Evolutionary conservation across 306 rosid species (phyloP), one percentile per base, ranked within the genome.

Genomic region (Malus asiatica): DNA sequence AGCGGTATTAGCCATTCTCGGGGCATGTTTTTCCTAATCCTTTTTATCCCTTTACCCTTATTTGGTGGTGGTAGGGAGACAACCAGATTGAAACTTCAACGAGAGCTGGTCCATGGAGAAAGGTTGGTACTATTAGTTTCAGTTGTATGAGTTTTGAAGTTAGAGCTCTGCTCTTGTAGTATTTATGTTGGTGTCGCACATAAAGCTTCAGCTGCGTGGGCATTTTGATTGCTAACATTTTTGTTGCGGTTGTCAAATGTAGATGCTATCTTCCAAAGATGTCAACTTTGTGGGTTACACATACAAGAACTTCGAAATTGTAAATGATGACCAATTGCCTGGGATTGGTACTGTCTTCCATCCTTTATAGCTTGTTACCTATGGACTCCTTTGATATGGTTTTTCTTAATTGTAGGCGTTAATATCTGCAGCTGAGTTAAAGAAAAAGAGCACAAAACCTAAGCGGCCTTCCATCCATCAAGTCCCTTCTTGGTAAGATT

Each of bases 91-190:
- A 89, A 68, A 65, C 90, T 57, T 85, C 98, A 83, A 83, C 98
- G 72, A 96, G 86, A 80, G 80, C 97, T 66, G 99, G 99, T 60
- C 99, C 98, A 78, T 96, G 99, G 99, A 93, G 99, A 86, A 93
- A 96, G 98, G 99, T 96, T 83, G 65, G 92, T 80, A 32, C 73
- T 83, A 60, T 60, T 60, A 32, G 53, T 65, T 72, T 78, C 46
- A 69, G 71, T 53, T 73, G 23, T 66, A 66, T 44, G 64, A 71
- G 55, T 73, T 60, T 38, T 68, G 70, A 66, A 62, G 46, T 70
- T 69, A 9, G 68, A 55, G 52, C 65, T 64, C 38, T 76, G 68
- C 74, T 55, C 10, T 35, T 42, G 11, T 75, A 70, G 73, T 59
- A 27, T 68, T 32, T 18, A 74, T 66, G 62, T 40, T 40, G 64